Percentiles rank a stretch among this genome's conserved stretches.
Conservation (phyloP, 257 asterid genomes). For the Ocimum tenuiflorum region DNA sequence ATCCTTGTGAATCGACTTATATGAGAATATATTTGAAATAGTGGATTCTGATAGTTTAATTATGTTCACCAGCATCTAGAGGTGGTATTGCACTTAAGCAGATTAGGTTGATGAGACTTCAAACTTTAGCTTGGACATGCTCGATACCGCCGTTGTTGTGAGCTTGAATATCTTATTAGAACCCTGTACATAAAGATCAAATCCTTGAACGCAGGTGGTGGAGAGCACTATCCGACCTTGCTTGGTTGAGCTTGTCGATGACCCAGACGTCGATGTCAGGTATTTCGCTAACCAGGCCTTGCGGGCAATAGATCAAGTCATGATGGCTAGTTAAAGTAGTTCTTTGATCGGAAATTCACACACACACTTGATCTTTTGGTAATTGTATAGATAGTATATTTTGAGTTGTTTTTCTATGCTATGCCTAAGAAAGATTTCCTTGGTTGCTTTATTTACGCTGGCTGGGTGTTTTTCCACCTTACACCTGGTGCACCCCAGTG, state of each 20-base stretch:
- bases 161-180: neutral
- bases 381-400: conserved; percentile 1
- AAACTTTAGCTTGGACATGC: neutral
- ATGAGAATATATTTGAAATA: neutral
- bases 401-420: no score
- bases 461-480: no score
- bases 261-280: conserved; percentile 73
- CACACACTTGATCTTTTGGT: neutral
- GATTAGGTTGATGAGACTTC: neutral
- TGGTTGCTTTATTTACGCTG: no score
- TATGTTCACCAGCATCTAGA: neutral
- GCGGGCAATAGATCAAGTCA: conserved; percentile 44
- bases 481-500: no score
- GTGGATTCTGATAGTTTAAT: neutral
- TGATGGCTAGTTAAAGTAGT: conserved; percentile 43
- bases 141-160: neutral
- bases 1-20: neutral
- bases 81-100: neutral
- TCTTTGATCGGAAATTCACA: neutral
- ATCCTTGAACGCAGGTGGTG: conserved; percentile 30
- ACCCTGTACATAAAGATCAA: no score
- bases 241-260: conserved; percentile 57
- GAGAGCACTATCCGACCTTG: conserved; percentile 55
- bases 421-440: no score
- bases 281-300: conserved; percentile 56